A percentile compares a stretch with the other conserved stretches of the same genome.
Conservation (phyloP, 768 basidiomycete species). For the Terana coerulea region DNA sequence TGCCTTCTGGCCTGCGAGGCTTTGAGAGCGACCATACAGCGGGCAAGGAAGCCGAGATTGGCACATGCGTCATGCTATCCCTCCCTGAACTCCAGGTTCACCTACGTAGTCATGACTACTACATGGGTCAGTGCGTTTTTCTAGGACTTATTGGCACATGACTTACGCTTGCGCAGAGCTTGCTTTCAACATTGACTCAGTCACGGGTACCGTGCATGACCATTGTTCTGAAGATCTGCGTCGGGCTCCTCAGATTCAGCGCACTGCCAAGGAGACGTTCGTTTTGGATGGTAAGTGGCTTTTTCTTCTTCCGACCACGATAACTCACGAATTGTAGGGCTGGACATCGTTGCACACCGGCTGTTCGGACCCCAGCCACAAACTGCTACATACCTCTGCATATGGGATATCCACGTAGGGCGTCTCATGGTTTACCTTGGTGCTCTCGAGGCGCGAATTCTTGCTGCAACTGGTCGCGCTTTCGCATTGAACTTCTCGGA, state of each 20-base stretch:
- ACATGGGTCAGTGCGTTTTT: slow-evolving; percentile 80
- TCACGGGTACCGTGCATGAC: slow-evolving; percentile 47
- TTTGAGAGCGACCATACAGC: slow-evolving; percentile 39
- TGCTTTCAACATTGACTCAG: slow-evolving; percentile 66
- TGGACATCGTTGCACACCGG: slow-evolving; percentile 79
- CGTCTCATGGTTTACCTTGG: slow-evolving; percentile 53
- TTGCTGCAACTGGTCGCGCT: slow-evolving; percentile 50
- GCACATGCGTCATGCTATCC: slow-evolving; percentile 50
- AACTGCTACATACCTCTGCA: slow-evolving; percentile 82
- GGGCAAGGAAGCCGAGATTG: slow-evolving; percentile 33
- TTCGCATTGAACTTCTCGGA: slow-evolving; percentile 76
- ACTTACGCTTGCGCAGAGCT: slow-evolving; percentile 48
- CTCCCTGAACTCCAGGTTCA: slow-evolving; percentile 72
- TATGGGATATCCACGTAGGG: slow-evolving; percentile 88
- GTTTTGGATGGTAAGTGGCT: slow-evolving; percentile 45
- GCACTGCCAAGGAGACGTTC: slow-evolving; percentile 31
- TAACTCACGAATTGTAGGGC: slow-evolving; percentile 37
- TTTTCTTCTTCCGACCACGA: neutral
- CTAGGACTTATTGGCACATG: no score
- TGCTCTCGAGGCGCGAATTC: slow-evolving; percentile 45
- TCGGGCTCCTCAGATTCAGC: slow-evolving; percentile 20
- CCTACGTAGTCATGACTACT: slow-evolving; percentile 79
- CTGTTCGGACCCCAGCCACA: slow-evolving; percentile 87
- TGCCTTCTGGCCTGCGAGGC: slow-evolving; percentile 68
- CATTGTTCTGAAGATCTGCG: slow-evolving; percentile 43